Evolutionary conservation across 495 filamentous ascomycete genomes (phyloP).

Genomic region (Trichoderma reesei): DNA sequence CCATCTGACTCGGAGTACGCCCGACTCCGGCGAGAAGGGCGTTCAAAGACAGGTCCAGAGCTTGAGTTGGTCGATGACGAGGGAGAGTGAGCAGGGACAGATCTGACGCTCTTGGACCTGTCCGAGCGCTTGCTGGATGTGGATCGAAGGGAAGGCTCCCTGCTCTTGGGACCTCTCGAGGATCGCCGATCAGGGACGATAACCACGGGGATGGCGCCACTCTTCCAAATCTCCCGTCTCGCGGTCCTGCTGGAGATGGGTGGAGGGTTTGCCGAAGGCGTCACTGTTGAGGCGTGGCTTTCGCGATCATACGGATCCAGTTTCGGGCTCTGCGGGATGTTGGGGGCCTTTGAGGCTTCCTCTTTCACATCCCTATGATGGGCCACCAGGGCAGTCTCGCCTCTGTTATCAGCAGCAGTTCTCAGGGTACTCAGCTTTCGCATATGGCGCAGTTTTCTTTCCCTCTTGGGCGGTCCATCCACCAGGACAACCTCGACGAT

Average conservation of each 20-base stretch:
- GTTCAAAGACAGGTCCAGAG: constrained; percentile 24
- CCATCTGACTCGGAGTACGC: constrained; percentile 38
- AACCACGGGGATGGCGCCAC: constrained; percentile 54
- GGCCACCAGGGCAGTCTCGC: constrained; percentile 20
- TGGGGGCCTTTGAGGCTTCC: background rate
- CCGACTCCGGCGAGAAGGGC: constrained; percentile 28
- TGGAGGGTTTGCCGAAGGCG: constrained; percentile 27
- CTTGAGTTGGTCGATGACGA: constrained; percentile 28
- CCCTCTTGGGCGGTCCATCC: constrained; percentile 46
- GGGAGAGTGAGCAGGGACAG: constrained; percentile 25
- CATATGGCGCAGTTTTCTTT: constrained; percentile 56
- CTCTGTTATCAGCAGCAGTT: constrained; percentile 31
- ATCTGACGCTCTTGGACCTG: constrained; percentile 35
- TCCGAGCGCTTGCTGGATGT: constrained; percentile 42
- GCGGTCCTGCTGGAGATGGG: constrained; percentile 45
- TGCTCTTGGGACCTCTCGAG: constrained; percentile 45
- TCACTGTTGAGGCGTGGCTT: constrained; percentile 51
- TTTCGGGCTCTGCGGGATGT: background rate
- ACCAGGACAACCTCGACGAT: constrained; percentile 62
- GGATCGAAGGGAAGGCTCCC: constrained; percentile 42
- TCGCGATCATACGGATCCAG: constrained; percentile 16
- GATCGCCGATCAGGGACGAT: constrained; percentile 60
- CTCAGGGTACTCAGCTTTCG: constrained; percentile 47
- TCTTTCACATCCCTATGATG: background rate
- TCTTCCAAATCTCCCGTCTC: constrained; percentile 45